A percentile compares a stretch with the other conserved stretches of the same genome.
These are phyloP conservation scores for Umbilicus rupestris DNA, from an alignment of 164 flowering plant genomes.

Conservation along the genomic window DNA sequence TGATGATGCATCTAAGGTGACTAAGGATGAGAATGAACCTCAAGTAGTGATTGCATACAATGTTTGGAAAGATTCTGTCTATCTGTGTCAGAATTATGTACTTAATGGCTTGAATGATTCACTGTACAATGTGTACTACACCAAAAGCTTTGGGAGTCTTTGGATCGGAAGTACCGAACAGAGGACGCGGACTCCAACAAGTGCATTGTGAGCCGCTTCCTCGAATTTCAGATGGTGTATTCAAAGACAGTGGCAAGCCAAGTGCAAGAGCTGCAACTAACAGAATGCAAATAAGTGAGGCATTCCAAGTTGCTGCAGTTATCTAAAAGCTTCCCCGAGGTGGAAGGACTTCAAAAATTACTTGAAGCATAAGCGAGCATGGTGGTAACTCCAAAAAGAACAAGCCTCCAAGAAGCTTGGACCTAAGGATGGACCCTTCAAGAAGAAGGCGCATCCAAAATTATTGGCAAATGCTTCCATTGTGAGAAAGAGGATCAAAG, in stretches of 20 bases:
- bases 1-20: neutral
- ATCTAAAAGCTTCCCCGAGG: too few species aligned
- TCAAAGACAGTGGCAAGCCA: neutral
- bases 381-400: too few species aligned
- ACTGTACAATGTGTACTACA: neutral
- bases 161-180: neutral
- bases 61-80: neutral
- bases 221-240: conserved; percentile 1
- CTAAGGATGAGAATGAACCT: neutral
- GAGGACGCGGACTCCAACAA: neutral
- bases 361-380: too few species aligned
- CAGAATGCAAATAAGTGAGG: too few species aligned
- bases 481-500: neutral
- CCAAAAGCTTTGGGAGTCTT: conserved; percentile 2
- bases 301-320: too few species aligned
- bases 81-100: neutral
- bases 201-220: neutral
- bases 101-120: neutral
- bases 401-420: too few species aligned
- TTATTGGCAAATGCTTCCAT: too few species aligned
- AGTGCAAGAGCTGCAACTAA: conserved; percentile 3
- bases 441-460: too few species aligned
- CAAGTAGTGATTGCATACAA: neutral
- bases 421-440: too few species aligned
- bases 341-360: too few species aligned